Evolutionary conservation across 78 protist genomes (phyloP).

Genomic region (Corallochytrium limacisporum): DNA sequence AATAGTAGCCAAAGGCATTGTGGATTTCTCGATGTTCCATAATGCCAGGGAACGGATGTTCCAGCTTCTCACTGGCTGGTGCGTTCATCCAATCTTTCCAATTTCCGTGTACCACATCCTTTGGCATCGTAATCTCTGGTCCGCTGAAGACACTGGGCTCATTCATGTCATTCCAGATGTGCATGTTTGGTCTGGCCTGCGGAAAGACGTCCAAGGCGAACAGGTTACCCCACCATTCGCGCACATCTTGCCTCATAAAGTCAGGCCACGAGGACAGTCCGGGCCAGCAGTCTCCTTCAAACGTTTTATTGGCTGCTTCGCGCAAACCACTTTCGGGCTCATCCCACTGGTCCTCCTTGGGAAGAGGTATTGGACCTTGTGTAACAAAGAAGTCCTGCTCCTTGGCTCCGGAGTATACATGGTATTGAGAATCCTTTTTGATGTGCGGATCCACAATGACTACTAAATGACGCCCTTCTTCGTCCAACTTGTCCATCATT

Average conservation of each 20-base stretch:
- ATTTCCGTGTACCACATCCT: conserved; percentile 63
- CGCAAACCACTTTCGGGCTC: too few relatives aligned
- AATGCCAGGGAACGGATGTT: not conserved
- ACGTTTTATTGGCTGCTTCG: too few relatives aligned
- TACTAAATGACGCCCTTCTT: conserved; percentile 47
- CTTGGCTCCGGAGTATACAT: conserved; percentile 67
- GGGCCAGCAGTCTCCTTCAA: too few relatives aligned
- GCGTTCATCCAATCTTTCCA: not conserved
- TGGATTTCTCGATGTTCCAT: conserved; percentile 89
- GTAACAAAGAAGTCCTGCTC: conserved; percentile 46
- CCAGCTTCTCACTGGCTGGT: not conserved
- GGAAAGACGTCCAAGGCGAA: conserved; percentile 32
- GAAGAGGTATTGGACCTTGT: too few relatives aligned
- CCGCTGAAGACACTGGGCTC: conserved; percentile 93
- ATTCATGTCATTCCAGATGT: conserved; percentile 98
- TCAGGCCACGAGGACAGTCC: conserved; percentile 69
- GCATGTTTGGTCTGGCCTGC: too few relatives aligned
- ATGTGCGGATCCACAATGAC: conserved; percentile 97
- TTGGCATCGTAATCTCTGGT: conserved; percentile 91
- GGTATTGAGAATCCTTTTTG: conserved; percentile 57
- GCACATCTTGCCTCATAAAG: conserved; percentile 54
- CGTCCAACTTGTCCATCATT: conserved; percentile 49
- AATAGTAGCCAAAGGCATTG: conserved; percentile 80
- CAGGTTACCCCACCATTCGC: conserved; percentile 81
- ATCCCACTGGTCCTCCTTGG: too few relatives aligned